Percentiles rank a stretch among this genome's conserved stretches.
Evolutionary conservation across 2,329 filamentous ascomycete genomes (phyloP).

Genomic region (Plectosphaerella sp.): DNA sequence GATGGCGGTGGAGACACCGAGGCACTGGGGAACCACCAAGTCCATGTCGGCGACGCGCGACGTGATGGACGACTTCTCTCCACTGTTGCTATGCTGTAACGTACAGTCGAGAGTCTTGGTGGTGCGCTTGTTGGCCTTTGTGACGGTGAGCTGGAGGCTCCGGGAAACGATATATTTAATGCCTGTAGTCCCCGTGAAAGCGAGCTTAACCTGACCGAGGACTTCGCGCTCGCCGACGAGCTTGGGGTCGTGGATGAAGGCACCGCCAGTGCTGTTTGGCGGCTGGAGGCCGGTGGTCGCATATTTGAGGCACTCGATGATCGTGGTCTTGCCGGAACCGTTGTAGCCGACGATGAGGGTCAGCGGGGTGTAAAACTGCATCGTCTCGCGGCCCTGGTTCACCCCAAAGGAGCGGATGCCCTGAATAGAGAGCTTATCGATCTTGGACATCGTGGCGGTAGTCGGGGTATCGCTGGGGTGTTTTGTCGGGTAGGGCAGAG

Average conservation of each 20-base stretch:
- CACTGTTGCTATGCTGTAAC: conserved; percentile 70
- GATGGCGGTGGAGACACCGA: conserved; percentile 86
- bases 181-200: conserved; percentile 75
- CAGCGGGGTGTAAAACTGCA: conserved; percentile 83
- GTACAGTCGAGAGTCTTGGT: conserved; percentile 81
- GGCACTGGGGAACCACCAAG: conserved; percentile 74
- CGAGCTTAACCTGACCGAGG: conserved; percentile 84
- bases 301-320: conserved; percentile 98
- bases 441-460: conserved; percentile 59
- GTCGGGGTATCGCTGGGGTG: not conserved
- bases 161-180: conserved; percentile 78
- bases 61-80: conserved; percentile 75
- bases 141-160: conserved; percentile 75
- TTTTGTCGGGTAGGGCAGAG: too few species aligned
- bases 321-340: conserved; percentile 96
- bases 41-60: conserved; percentile 79
- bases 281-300: conserved; percentile 91
- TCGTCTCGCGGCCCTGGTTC: conserved; percentile 62
- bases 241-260: conserved; percentile 98
- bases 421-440: conserved; percentile 83
- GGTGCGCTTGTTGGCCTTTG: conserved; percentile 56
- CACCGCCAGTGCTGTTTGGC: conserved; percentile 83
- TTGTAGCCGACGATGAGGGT: conserved; percentile 97
- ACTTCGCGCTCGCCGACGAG: conserved; percentile 84
- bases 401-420: conserved; percentile 85